Percentiles rank a stretch among this genome's conserved stretches.
Evolutionary conservation across 768 basidiomycete genomes (phyloP).

Genomic region (Dioszegia crocea): DNA sequence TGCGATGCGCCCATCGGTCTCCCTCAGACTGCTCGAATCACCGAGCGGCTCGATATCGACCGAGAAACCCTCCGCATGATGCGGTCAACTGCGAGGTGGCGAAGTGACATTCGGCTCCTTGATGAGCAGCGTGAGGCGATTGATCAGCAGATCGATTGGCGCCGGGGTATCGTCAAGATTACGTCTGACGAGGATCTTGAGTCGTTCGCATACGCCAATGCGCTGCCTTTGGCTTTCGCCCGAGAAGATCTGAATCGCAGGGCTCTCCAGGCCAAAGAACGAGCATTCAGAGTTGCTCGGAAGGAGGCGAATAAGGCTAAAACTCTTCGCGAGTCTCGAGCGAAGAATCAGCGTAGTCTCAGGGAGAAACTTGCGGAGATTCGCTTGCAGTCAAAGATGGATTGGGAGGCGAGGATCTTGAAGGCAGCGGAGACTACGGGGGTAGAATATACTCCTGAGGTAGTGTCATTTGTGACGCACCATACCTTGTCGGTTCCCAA

Average conservation of each 20-base stretch:
- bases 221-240: conserved; percentile 17
- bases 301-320: neutral
- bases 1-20: neutral
- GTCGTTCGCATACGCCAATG: conserved; percentile 23
- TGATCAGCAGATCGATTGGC: conserved; percentile 14
- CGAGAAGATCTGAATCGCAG: conserved; percentile 12
- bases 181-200: conserved; percentile 17
- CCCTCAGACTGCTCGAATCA: conserved; percentile 1
- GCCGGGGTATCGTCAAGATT: conserved; percentile 13
- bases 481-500: conserved; percentile 15
- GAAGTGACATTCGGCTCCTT: conserved; percentile 10
- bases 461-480: conserved; percentile 23
- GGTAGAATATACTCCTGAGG: conserved; percentile 5
- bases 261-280: neutral
- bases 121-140: conserved; percentile 24
- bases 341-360: conserved; percentile 17
- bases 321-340: conserved; percentile 6
- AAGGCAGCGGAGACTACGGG: conserved; percentile 6
- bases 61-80: conserved; percentile 2
- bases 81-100: conserved; percentile 17
- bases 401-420: conserved; percentile 27
- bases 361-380: conserved; percentile 25
- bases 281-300: neutral
- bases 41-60: conserved; percentile 1
- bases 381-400: conserved; percentile 7